Percentiles rank a stretch among this genome's conserved stretches.
Conservation (phyloP, 495 filamentous ascomycete species). For the Clavariopsis aquatica region DNA sequence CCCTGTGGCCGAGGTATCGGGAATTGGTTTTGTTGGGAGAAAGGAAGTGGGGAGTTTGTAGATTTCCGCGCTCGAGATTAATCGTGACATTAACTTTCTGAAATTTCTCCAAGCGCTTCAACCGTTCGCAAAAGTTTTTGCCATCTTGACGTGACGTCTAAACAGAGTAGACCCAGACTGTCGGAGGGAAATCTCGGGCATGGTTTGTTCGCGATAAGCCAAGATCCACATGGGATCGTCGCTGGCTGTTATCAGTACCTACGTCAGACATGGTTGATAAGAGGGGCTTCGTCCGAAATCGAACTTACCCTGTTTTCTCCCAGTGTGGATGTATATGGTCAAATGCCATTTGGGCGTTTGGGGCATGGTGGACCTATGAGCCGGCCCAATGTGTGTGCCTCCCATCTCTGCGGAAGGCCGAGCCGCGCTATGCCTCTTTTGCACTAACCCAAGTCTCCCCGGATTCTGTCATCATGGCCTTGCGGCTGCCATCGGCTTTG, state of each 20-base stretch:
- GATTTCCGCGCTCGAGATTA: background rate
- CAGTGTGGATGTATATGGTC: no score
- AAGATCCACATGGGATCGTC: background rate
- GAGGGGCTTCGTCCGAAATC: no score
- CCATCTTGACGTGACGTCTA: constrained; percentile 18
- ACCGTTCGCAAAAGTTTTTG: background rate
- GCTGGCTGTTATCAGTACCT: background rate
- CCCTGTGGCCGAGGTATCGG: constrained; percentile 16
- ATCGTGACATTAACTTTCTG: background rate
- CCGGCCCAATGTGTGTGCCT: background rate
- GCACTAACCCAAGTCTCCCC: constrained; percentile 5
- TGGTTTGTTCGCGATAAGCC: constrained; percentile 9
- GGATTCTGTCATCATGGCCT: constrained; percentile 10
- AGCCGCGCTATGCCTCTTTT: background rate
- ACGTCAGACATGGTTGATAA: no score
- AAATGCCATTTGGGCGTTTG: no score
- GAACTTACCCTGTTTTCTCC: no score
- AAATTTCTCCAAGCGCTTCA: background rate
- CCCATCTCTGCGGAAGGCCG: background rate
- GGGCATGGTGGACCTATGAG: no score
- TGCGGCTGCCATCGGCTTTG: constrained; percentile 25
- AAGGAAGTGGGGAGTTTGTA: background rate
- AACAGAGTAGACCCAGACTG: constrained; percentile 9
- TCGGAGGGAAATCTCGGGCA: constrained; percentile 16
- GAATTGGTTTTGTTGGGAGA: constrained; percentile 1